Base-by-base conservation (phyloP, 2,329 filamentous ascomycete species). In the Emergomyces orientalis region DNA sequence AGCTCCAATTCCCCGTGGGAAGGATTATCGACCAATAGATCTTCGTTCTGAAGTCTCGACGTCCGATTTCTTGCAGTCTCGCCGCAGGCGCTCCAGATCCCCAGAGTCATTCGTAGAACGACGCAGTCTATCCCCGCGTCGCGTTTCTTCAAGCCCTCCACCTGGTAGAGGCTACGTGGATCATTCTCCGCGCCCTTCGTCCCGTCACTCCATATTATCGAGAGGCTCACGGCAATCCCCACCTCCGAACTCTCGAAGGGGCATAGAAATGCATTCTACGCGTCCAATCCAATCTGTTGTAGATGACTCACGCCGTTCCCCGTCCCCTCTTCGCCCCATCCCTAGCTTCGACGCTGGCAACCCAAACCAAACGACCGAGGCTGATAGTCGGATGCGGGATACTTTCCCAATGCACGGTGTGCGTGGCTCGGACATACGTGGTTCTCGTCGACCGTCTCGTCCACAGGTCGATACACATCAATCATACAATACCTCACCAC, bases 401-500 rank as follows among this genome's bases (percentile, higher is more conserved):
- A 65, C 69, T 57, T 75, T 73, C 62, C 64, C 72, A 32, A 69
- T 69, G 43, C 73, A 73, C 68, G 71, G 69, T 37, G 71, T 69
- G 66, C 74, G 71, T 67, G 65, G 67, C 59, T 73, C 70, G 61
- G 73, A 77, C 64, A 64, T 67, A 34, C 70, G 70, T 4, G 67
- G 69, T 60, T 71, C 71, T 62, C 71, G 67, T 56, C 73, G 78
- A 45, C 74, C 75, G 30, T 71, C 76, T 56, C 73, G 76, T 45
- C 75, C 76, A 58, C 74, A 74, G 64, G 67, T 76, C 58, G 76
- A 80, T 63, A 75, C 75, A 27, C 74, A 78, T 47, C 79, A 81
- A 62, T 65, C 67, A 60, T 84, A 83, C 68, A 80, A 80, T 30
- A 80, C 82, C 56, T 86, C 85, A n/a, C 82, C 86, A 47, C 81